Evolutionary conservation across 1,139 yeast species (phyloP).

Genomic region (Blastobotrys illinoisensis): DNA sequence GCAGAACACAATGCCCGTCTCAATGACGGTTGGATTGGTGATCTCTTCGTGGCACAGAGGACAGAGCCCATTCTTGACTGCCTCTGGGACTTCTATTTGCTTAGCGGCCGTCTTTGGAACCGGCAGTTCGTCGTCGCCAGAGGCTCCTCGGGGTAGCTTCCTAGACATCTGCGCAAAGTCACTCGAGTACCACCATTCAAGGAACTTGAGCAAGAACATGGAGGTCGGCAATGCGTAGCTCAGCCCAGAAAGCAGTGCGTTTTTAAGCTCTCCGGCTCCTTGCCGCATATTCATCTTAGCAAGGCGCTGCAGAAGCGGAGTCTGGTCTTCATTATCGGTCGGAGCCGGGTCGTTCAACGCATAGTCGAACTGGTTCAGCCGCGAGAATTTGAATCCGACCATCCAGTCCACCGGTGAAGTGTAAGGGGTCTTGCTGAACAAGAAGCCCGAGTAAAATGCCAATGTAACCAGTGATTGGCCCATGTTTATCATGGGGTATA

Average conservation of each 20-base stretch:
- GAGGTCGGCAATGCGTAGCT: slow-evolving; percentile 67
- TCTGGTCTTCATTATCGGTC: slow-evolving; percentile 10
- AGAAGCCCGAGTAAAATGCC: slow-evolving; percentile 56
- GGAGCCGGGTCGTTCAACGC: slow-evolving; percentile 35
- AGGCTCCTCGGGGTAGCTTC: slow-evolving; percentile 45
- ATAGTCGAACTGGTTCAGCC: slow-evolving; percentile 62
- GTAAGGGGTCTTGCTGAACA: slow-evolving; percentile 63
- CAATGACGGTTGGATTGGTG: slow-evolving; percentile 78
- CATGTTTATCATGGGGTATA: slow-evolving; percentile 58
- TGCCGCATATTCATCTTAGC: slow-evolving; percentile 16
- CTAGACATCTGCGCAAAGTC: slow-evolving; percentile 64
- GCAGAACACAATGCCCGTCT: slow-evolving; percentile 88
- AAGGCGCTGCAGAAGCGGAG: not conserved
- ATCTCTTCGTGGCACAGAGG: slow-evolving; percentile 66
- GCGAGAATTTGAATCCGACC: slow-evolving; percentile 61
- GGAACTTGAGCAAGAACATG: slow-evolving; percentile 74
- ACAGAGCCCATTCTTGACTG: slow-evolving; percentile 38
- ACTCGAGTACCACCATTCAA: slow-evolving; percentile 93
- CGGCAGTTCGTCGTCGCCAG: slow-evolving; percentile 41
- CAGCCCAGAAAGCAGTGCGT: slow-evolving; percentile 30
- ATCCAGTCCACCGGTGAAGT: slow-evolving; percentile 60
- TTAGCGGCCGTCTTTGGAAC: slow-evolving; percentile 38
- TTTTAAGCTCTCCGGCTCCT: slow-evolving; percentile 31
- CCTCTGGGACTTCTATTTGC: slow-evolving; percentile 2
- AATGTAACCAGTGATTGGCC: slow-evolving; percentile 47